phyloP scores from a whole-genome alignment of 441 rosid genomes.

The Mallotus repandus region DNA sequence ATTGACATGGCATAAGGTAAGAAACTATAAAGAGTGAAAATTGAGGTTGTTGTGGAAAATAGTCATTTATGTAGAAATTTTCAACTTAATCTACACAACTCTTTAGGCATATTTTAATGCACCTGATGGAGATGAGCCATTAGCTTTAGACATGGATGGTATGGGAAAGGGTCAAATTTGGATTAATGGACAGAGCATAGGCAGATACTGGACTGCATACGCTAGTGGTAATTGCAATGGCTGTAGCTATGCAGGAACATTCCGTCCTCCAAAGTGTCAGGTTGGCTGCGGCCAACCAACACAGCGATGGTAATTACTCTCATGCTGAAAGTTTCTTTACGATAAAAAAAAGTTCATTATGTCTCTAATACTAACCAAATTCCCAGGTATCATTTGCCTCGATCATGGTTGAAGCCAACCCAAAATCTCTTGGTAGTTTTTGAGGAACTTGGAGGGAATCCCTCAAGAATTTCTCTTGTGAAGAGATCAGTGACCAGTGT shows the following conservation, averaged over 20 bases:
- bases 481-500: conserved; percentile 78
- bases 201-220: conserved; percentile 92
- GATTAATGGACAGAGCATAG: conserved; percentile 92
- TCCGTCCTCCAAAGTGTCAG: conserved; percentile 76
- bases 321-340: neutral
- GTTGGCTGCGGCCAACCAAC: conserved; percentile 92
- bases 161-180: conserved; percentile 99
- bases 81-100: conserved; percentile 12
- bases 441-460: conserved; percentile 96
- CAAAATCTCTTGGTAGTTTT: conserved; percentile 79
- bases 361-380: conserved; percentile 16
- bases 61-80: conserved; percentile 3
- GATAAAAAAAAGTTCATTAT: neutral
- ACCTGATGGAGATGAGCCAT: conserved; percentile 88
- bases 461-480: conserved; percentile 68
- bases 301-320: conserved; percentile 60
- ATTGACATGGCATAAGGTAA: conserved; percentile 97
- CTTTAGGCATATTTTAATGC: conserved; percentile 76
- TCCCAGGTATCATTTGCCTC: conserved; percentile 88
- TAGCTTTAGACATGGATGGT: conserved; percentile 91
- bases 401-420: conserved; percentile 85
- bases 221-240: conserved; percentile 77
- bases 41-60: conserved; percentile 1
- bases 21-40: conserved; percentile 6
- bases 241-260: conserved; percentile 76